These are phyloP conservation scores for Trichoderma afroharzianum DNA, from an alignment of 2,329 filamentous ascomycete species.

Conservation along the genomic window DNA sequence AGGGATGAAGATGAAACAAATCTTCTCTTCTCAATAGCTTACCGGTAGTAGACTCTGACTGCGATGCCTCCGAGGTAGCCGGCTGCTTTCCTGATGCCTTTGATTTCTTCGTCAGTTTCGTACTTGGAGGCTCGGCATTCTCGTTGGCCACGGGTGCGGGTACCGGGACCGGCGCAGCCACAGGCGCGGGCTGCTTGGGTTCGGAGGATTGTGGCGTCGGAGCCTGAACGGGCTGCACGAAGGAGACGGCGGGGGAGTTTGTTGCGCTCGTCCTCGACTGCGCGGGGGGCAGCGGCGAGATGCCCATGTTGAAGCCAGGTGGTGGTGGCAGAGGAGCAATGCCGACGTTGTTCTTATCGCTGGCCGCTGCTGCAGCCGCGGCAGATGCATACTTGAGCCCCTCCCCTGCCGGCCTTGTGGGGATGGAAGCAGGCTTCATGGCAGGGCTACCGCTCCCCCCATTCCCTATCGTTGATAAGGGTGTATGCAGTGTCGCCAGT, in stretches of 20 bases:
- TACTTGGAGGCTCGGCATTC: conserved; percentile 27
- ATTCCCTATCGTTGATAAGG: conserved; percentile 59
- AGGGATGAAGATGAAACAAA: neutral
- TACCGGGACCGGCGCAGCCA: conserved; percentile 23
- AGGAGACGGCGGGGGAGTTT: conserved; percentile 51
- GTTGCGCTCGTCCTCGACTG: conserved; percentile 54
- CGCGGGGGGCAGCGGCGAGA: conserved; percentile 47
- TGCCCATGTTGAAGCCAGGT: conserved; percentile 55
- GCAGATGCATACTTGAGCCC: conserved; percentile 96
- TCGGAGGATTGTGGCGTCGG: conserved; percentile 24
- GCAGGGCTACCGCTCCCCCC: conserved; percentile 51
- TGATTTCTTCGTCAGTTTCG: conserved; percentile 36
- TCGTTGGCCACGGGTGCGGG: conserved; percentile 25
- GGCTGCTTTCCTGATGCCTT: conserved; percentile 45
- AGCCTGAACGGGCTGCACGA: conserved; percentile 36
- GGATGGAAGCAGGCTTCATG: conserved; percentile 92
- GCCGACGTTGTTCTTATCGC: conserved; percentile 81
- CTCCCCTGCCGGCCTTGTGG: conserved; percentile 80
- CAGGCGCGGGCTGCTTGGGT: conserved; percentile 30
- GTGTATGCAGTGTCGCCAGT: conserved; percentile 81
- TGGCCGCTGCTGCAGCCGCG: conserved; percentile 86
- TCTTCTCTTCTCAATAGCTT: conserved; percentile 19
- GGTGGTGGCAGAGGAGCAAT: conserved; percentile 92
- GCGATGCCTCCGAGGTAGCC: conserved; percentile 34
- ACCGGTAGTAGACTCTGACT: conserved; percentile 45